phyloP scores from a whole-genome alignment of 116 monocot genomes.

The Dioscorea cayenensis region DNA sequence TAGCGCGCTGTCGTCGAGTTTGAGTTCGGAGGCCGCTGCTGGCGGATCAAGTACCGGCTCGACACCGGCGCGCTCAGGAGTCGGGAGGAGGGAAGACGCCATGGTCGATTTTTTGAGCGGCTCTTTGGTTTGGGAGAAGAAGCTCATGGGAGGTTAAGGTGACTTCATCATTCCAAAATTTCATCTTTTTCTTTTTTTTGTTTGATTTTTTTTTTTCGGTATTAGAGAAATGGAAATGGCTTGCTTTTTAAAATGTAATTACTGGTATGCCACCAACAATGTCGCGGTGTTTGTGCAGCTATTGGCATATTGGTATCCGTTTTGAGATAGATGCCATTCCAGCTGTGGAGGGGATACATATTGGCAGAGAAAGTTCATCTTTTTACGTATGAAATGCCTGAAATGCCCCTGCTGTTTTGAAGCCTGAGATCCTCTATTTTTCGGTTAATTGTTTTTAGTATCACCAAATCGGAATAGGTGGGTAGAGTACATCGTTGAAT shows the following conservation, averaged over 20 bases:
- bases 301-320: no score
- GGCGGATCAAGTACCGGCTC: slow-evolving; percentile 67
- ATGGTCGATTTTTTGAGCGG: slow-evolving; percentile 73
- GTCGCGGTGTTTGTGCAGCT: no score
- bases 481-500: no score
- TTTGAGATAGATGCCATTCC: no score
- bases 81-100: slow-evolving; percentile 59
- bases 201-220: no score
- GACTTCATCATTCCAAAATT: slow-evolving; percentile 3
- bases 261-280: no score
- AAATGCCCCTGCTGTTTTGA: no score
- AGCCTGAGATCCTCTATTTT: no score
- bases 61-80: slow-evolving; percentile 49
- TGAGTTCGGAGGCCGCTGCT: slow-evolving; percentile 90
- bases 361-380: not conserved
- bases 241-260: not conserved
- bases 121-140: slow-evolving; percentile 99
- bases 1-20: slow-evolving; percentile 74
- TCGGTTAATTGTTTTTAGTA: no score
- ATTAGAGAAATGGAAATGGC: not conserved
- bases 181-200: not conserved
- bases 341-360: not conserved
- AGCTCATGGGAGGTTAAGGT: slow-evolving; percentile 99
- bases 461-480: no score
- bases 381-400: no score